Conservation (phyloP, 2,329 filamentous ascomycete species). For the Nigrospora oryzae region DNA sequence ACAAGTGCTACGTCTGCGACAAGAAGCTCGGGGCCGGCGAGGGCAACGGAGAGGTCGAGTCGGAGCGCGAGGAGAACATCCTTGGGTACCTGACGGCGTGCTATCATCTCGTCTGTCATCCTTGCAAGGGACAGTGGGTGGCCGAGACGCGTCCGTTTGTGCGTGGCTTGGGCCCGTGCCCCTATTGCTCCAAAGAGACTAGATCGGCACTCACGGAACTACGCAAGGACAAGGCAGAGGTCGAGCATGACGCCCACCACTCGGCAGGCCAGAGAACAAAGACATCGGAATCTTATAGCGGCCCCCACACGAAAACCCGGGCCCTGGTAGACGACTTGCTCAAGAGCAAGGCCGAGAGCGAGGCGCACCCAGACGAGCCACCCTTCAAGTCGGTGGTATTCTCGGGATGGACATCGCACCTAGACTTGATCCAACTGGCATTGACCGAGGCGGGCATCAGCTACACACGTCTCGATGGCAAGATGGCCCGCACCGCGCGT, state of each 20-base stretch:
- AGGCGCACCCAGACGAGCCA: constrained; percentile 51
- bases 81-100: constrained; percentile 79
- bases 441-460: constrained; percentile 58
- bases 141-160: constrained; percentile 36
- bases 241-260: constrained; percentile 46
- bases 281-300: constrained; percentile 62
- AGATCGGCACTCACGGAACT: constrained; percentile 61
- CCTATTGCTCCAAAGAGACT: constrained; percentile 58
- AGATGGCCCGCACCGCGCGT: constrained; percentile 70
- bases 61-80: constrained; percentile 53
- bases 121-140: constrained; percentile 58
- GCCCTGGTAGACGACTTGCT: constrained; percentile 71
- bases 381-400: constrained; percentile 93
- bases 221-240: constrained; percentile 49
- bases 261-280: constrained; percentile 32
- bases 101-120: constrained; percentile 74
- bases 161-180: constrained; percentile 47
- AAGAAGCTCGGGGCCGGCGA: constrained; percentile 48
- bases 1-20: constrained; percentile 64
- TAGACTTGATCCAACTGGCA: constrained; percentile 84
- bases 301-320: constrained; percentile 86
- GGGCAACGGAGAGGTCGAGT: constrained; percentile 47
- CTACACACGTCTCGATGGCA: constrained; percentile 81
- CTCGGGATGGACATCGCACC: constrained; percentile 90
- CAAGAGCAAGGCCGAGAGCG: constrained; percentile 53